phyloP scores from a whole-genome alignment of 176 grass and related monocot genomes.

The sorghum (Sorghum bicolor) region Sorghum_bicolor_NCBIv3 NC_012875.2:51803501-51804000 shows the following conservation, averaged over 20 bases:
- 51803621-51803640: slow-evolving; percentile 49
- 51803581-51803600: slow-evolving; percentile 61
- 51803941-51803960: neutral
- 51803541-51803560: neutral
- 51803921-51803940: neutral
- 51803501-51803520: neutral
- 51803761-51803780: neutral
- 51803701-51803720: slow-evolving; percentile 66
- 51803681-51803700: slow-evolving; percentile 39
- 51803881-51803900: slow-evolving; percentile 26
- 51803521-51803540: neutral
- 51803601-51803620: slow-evolving; percentile 41
- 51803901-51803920: neutral
- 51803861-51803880: slow-evolving; percentile 75
- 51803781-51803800: neutral
- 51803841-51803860: slow-evolving; percentile 56
- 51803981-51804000: slow-evolving; percentile 71
- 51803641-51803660: slow-evolving; percentile 63
- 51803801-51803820: neutral
- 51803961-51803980: neutral
- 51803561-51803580: slow-evolving; percentile 85
- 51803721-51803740: slow-evolving; percentile 62
- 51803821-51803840: slow-evolving; percentile 72
- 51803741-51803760: slow-evolving; percentile 53
- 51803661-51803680: slow-evolving; percentile 79